Conservation (phyloP, 1,139 yeast species). For the Kodamaea fungicola region DNA sequence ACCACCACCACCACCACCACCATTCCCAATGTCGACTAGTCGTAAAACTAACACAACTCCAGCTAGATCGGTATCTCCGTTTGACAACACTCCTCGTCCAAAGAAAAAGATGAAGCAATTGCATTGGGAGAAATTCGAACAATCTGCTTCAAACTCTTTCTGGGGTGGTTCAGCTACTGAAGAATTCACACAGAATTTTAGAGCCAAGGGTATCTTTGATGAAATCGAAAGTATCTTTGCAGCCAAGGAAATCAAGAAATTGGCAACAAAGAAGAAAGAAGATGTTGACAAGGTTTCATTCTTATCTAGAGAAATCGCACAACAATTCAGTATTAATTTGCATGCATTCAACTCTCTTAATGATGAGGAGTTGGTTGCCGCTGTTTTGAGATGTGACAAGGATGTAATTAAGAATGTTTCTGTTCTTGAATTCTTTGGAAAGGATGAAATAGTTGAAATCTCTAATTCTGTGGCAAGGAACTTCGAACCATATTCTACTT, state of each 20-base stretch:
- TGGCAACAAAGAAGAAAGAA: constrained; percentile 46
- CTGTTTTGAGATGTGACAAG: constrained; percentile 61
- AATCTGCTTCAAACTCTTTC: constrained; percentile 55
- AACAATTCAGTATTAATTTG: constrained; percentile 75
- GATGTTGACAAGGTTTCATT: constrained; percentile 54
- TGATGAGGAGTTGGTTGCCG: constrained; percentile 55
- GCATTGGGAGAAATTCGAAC: constrained; percentile 80
- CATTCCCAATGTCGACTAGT: constrained; percentile 13
- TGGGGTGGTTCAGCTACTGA: constrained; percentile 48
- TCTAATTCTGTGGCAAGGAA: constrained; percentile 60
- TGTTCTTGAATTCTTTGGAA: constrained; percentile 67
- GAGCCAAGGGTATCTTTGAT: constrained; percentile 68
- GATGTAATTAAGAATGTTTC: constrained; percentile 55
- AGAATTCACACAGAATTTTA: constrained; percentile 54
- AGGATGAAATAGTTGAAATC: constrained; percentile 64
- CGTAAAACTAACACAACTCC: constrained; percentile 7
- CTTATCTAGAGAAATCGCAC: constrained; percentile 68
- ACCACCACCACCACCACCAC: constrained; percentile 22
- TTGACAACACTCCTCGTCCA: constrained; percentile 59
- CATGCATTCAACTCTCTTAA: constrained; percentile 54
- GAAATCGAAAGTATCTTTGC: constrained; percentile 75
- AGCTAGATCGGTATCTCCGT: constrained; percentile 7
- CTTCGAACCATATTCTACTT: constrained; percentile 63
- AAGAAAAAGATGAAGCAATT: constrained; percentile 74
- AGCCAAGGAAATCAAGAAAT: constrained; percentile 67